These are phyloP conservation scores for Ogataea wickerhamii DNA, from an alignment of 805 yeast genomes.

Conservation along the genomic window DNA sequence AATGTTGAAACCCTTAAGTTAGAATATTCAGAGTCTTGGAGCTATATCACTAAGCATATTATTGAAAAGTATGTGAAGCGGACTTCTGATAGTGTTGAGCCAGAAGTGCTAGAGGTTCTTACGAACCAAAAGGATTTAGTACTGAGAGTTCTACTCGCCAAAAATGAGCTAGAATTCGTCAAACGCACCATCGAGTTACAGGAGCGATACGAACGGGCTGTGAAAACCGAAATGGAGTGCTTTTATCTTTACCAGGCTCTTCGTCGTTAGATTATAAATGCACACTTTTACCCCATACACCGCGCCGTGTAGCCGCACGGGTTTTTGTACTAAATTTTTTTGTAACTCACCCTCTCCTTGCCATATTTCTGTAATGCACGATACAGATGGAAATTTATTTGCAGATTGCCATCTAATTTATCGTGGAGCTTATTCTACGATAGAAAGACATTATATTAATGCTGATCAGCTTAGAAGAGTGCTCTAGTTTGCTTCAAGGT, in stretches of 20 bases:
- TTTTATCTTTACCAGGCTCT: constrained; percentile 7
- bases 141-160: constrained; percentile 62
- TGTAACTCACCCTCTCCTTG: too few species aligned
- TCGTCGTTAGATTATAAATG: too few species aligned
- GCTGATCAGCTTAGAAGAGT: too few species aligned
- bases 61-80: constrained; percentile 17
- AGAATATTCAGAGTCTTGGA: constrained; percentile 24
- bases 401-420: too few species aligned
- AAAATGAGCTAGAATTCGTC: constrained; percentile 25
- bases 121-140: constrained; percentile 52
- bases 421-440: too few species aligned
- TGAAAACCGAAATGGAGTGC: constrained; percentile 26
- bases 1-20: constrained; percentile 13
- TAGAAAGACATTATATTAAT: too few species aligned
- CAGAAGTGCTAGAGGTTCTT: constrained; percentile 41
- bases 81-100: constrained; percentile 26
- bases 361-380: too few species aligned
- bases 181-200: constrained; percentile 25
- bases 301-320: too few species aligned
- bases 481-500: too few species aligned
- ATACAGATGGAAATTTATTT: too few species aligned
- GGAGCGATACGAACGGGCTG: constrained; percentile 27
- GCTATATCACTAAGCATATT: constrained; percentile 19
- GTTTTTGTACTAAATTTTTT: too few species aligned
- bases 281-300: too few species aligned